phyloP scores from a whole-genome alignment of 2,329 filamentous ascomycete genomes.

The Apiospora koreana region DNA sequence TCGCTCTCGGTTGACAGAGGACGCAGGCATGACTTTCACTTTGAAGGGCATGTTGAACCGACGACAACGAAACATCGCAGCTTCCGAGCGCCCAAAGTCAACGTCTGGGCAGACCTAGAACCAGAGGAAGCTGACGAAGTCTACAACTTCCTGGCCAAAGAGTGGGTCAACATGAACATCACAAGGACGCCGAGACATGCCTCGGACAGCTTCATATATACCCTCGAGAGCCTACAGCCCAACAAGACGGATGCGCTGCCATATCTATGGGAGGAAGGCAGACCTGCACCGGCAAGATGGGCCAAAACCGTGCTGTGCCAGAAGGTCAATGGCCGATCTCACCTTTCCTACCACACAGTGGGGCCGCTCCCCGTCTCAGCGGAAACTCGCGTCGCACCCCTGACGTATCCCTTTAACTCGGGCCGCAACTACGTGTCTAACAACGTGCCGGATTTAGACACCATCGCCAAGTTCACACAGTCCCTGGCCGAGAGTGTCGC shows the following conservation, averaged over 20 bases:
- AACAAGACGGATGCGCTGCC: slow-evolving; percentile 50
- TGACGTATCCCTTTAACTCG: slow-evolving; percentile 37
- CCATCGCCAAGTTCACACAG: slow-evolving; percentile 37
- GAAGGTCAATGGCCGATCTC: slow-evolving; percentile 36
- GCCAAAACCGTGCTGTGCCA: slow-evolving; percentile 44
- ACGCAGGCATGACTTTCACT: neutral
- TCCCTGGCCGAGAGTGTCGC: slow-evolving; percentile 33
- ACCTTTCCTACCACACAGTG: slow-evolving; percentile 46
- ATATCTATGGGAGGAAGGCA: slow-evolving; percentile 42
- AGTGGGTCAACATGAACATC: slow-evolving; percentile 12
- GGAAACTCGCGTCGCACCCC: slow-evolving; percentile 35
- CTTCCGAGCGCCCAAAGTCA: neutral
- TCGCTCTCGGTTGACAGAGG: neutral
- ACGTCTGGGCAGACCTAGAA: neutral
- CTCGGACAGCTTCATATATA: slow-evolving; percentile 18
- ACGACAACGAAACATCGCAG: neutral
- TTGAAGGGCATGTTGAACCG: neutral
- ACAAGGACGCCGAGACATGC: slow-evolving; percentile 9
- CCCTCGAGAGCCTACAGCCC: slow-evolving; percentile 40
- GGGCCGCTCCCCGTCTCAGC: slow-evolving; percentile 46
- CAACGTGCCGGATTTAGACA: slow-evolving; percentile 37
- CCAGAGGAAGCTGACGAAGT: neutral
- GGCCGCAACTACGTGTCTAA: slow-evolving; percentile 43
- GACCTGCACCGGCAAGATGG: slow-evolving; percentile 39
- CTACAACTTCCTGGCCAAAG: slow-evolving; percentile 7